Evolutionary conservation across 345 rosid species (phyloP), one percentile per base, ranked within the genome.

Genomic region (Eucalyptus microcorys): DNA sequence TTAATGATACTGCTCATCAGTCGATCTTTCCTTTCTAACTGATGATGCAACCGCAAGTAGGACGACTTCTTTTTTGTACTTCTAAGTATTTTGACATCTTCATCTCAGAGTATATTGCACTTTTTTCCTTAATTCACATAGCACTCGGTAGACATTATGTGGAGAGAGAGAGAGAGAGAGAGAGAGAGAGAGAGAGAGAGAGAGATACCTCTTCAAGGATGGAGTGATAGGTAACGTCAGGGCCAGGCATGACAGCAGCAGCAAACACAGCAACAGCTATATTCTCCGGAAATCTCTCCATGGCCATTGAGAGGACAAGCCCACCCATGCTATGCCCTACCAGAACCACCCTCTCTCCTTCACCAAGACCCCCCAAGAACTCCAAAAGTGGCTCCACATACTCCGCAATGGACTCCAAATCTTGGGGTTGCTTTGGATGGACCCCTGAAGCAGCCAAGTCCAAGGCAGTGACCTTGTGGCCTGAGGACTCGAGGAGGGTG

Each of bases 271-370:
- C 93, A 61, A 87, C 90, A 27, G 90, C 84, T 47, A 92, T 84
- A 88, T 90, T 94, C 88, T 92, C 89, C 37, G 92, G 93, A 88
- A 89, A 94, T 84, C 79, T 90, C 83, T 92, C 95, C 93, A 93
- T 91, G 57, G 93, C 93, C 81, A 79, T 86, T 87, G 93, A 92
- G 48, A 91, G 53, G 83, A 90, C 11, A 21, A 53, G 8, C 12
- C 94, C 95, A 16, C 92, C 94, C 86, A 85, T 43, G 66, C 93
- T 90, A 79, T 93, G 94, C 15, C 93, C 94, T 34, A 92, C 94
- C 47, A 94, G 89, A 79, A 90, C 80, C 16, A 94, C 93, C 87
- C 64, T 92, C 89, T 93, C 93, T 17, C 71, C 90, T 16, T 83
- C 66, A n/a, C 88, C 88, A 52, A 92, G 80, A 22, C 92, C 64